phyloP scores from a whole-genome alignment of 2,329 filamentous ascomycete species.

The Leptoxyphium fumago region DNA sequence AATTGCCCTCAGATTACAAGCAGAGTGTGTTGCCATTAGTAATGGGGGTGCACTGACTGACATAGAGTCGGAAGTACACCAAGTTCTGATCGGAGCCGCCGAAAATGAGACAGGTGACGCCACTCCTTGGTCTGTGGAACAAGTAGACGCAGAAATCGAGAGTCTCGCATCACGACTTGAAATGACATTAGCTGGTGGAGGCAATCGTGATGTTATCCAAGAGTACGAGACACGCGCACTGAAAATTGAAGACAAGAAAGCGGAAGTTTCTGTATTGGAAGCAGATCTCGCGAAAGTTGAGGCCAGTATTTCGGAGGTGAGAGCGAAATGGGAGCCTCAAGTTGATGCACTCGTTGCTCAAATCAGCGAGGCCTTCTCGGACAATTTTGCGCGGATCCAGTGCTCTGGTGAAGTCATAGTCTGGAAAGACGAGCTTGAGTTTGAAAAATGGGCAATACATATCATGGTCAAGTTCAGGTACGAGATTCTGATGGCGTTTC shows the following conservation, averaged over 20 bases:
- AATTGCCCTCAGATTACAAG: not conserved
- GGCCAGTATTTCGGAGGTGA: slow-evolving; percentile 48
- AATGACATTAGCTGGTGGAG: slow-evolving; percentile 51
- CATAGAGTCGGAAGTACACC: slow-evolving; percentile 13
- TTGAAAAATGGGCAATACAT: slow-evolving; percentile 84
- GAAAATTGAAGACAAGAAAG: slow-evolving; percentile 51
- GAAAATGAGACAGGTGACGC: not conserved
- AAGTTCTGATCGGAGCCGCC: slow-evolving; percentile 3
- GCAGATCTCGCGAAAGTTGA: slow-evolving; percentile 41
- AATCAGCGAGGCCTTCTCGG: slow-evolving; percentile 81
- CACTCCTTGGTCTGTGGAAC: slow-evolving; percentile 25
- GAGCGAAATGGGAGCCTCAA: slow-evolving; percentile 65
- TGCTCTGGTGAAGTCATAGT: slow-evolving; percentile 84
- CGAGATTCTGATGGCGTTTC: slow-evolving; percentile 13
- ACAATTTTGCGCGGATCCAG: slow-evolving; percentile 87
- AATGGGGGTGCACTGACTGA: slow-evolving; percentile 3
- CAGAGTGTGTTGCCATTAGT: not conserved
- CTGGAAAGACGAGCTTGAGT: slow-evolving; percentile 75
- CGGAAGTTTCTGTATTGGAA: slow-evolving; percentile 36
- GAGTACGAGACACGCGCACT: slow-evolving; percentile 61
- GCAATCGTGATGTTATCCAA: slow-evolving; percentile 58
- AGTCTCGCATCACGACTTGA: slow-evolving; percentile 63
- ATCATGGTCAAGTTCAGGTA: slow-evolving; percentile 92
- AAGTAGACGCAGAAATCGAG: slow-evolving; percentile 58
- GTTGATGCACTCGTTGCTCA: slow-evolving; percentile 62